Evolutionary conservation across 140 eudicot genomes (phyloP), one percentile per base, ranked within the genome.

Genomic region (Senecio squalidus): DNA sequence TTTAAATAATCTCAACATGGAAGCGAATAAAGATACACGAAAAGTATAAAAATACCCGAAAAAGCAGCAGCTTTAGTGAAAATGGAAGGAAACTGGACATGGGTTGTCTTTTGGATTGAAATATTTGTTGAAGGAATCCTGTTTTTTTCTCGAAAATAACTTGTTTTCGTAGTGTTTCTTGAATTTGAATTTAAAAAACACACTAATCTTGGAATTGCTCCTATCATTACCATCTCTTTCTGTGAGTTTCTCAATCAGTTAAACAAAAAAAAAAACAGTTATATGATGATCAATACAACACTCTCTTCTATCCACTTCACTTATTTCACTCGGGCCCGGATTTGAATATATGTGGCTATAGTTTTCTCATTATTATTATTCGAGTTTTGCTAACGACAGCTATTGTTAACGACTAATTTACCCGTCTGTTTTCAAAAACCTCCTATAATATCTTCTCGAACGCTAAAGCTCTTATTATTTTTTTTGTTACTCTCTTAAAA

Each of bases 121-220:
- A 60, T 20, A 29, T 40, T 50, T 29, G 2, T 57, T 52, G 69
- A 7, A 9, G 36, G 36, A 22, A 50, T 50, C 60, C 27, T 69
- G n/a, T 1, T 36, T 55, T 15, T 55, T 55, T 45, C 16, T 45
- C 58, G 43, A 28, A 64, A 64, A 22, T 48, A 49, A 13, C 24
- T 56, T 46, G 48, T 15, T 39, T 55, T 36, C 56, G 54, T 64
- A 26, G 39, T 43, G 25, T 10, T 44, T n/a, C n/a, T n/a, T 61
- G 62, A 10, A 60, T 44, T 59, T 20, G 75, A 29, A 69, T 50
- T 38, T 48, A 47, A 50, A 56, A 72, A 46, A 16, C 53, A 46
- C 9, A 64, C 2, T 64, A 67, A 72, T 72, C 55, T 57, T 22
- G 67, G 61, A 46, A 47, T 40, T 47, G 72, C 72, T 36, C 55